These are phyloP conservation scores for Wakefieldia striispora DNA, from an alignment of 768 basidiomycete genomes.

Conservation along the genomic window DNA sequence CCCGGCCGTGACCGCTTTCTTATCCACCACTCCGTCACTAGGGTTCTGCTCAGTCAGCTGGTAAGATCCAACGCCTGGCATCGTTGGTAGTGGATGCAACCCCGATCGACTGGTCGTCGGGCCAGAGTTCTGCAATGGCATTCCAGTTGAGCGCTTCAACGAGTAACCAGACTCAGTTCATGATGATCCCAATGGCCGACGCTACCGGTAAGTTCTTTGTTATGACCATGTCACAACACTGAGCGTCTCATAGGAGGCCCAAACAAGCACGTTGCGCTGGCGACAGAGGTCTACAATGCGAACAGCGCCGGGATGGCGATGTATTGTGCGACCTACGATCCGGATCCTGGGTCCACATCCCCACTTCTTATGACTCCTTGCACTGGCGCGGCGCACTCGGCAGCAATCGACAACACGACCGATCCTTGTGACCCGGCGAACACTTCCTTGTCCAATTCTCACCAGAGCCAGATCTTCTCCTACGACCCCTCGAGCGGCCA, in stretches of 20 bases:
- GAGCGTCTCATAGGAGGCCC: too few relatives aligned
- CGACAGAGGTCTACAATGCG: too few relatives aligned
- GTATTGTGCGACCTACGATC: conserved; percentile 64
- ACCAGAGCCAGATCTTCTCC: too few relatives aligned
- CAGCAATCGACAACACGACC: neutral
- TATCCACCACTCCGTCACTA: neutral
- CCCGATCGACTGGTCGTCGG: conserved; percentile 29
- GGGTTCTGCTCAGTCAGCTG: conserved; percentile 4
- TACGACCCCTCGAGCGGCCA: conserved; percentile 43
- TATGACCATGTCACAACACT: too few relatives aligned
- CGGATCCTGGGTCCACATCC: conserved; percentile 45
- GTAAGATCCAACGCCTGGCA: conserved; percentile 14
- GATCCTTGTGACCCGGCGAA: conserved; percentile 13
- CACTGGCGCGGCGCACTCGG: conserved; percentile 31
- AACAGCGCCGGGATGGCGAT: too few relatives aligned
- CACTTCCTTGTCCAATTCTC: conserved; percentile 10
- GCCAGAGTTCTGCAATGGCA: conserved; percentile 25
- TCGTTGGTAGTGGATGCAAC: conserved; percentile 22
- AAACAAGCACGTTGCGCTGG: too few relatives aligned
- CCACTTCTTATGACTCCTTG: conserved; percentile 53
- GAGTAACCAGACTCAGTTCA: conserved; percentile 43
- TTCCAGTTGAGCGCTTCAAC: conserved; percentile 51
- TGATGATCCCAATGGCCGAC: conserved; percentile 32
- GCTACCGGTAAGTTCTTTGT: conserved; percentile 16
- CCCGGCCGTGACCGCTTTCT: conserved; percentile 6